phyloP scores from a whole-genome alignment of 1,284 basidiomycete species.

The Tilletia caries region DNA sequence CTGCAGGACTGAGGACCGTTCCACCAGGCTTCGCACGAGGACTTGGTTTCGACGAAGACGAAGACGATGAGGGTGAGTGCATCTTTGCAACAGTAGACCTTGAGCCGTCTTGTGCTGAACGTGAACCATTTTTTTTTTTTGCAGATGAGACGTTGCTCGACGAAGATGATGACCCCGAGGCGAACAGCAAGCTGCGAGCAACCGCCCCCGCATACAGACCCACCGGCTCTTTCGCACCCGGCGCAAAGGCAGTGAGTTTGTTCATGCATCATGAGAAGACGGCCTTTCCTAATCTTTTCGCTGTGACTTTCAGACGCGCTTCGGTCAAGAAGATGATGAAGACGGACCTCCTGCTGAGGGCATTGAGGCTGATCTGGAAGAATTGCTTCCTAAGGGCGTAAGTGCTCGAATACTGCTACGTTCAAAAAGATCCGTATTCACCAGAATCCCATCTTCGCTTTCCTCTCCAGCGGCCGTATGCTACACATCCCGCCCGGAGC shows the following conservation, averaged over 20 bases:
- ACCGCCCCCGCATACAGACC: constrained; percentile 5
- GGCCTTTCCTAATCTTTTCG: neutral
- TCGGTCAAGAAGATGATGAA: constrained; percentile 13
- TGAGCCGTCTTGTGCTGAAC: no score
- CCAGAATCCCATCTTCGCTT: neutral
- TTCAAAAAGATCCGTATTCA: neutral
- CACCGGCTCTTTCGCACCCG: neutral
- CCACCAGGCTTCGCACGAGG: constrained; percentile 61
- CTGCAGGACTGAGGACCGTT: constrained; percentile 49
- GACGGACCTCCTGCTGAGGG: constrained; percentile 17
- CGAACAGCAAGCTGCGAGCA: neutral
- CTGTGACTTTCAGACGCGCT: neutral
- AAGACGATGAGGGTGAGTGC: constrained; percentile 15
- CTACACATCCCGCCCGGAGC: neutral
- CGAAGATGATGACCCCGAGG: constrained; percentile 6
- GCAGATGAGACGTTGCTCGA: constrained; percentile 2
- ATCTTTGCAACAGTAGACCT: no score
- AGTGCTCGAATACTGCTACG: neutral
- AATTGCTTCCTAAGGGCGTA: constrained; percentile 38
- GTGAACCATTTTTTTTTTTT: neutral
- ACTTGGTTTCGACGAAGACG: constrained; percentile 61
- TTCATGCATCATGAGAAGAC: neutral
- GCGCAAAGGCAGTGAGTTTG: neutral
- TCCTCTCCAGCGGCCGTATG: constrained; percentile 23
- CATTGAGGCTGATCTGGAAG: constrained; percentile 45